A percentile compares a stretch with the other conserved stretches of the same genome.
Conservation (phyloP, 2,329 filamentous ascomycete genomes). For the Colletotrichum incanum region DNA sequence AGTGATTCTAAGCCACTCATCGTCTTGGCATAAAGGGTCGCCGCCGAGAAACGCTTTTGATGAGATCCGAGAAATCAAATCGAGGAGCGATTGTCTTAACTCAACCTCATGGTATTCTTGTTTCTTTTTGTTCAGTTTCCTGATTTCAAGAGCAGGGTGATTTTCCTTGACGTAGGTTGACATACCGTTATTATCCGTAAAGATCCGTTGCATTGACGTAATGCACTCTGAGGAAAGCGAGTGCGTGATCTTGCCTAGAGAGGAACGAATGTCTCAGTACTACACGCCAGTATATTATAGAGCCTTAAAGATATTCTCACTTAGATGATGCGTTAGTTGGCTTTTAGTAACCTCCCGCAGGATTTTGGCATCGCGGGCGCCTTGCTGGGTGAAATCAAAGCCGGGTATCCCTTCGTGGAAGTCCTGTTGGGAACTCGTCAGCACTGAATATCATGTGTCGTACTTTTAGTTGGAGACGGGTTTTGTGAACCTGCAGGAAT, state of each 20-base stretch:
- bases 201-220: conserved; percentile 19
- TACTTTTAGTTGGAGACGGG: too few species aligned
- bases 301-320: not conserved
- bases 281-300: not conserved
- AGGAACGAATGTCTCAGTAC: not conserved
- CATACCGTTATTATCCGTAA: conserved; percentile 12
- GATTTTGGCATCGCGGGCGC: conserved; percentile 25
- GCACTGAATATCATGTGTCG: not conserved
- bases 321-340: conserved; percentile 25
- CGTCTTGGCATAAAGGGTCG: conserved; percentile 58
- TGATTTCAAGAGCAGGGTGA: not conserved
- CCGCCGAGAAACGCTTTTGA: conserved; percentile 65
- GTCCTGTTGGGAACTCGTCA: not conserved
- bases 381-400: conserved; percentile 27
- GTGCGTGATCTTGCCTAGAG: conserved; percentile 30
- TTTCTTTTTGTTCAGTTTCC: not conserved
- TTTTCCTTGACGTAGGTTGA: not conserved
- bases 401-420: conserved; percentile 24
- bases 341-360: conserved; percentile 26
- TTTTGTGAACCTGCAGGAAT: conserved; percentile 28
- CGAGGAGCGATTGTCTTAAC: conserved; percentile 11
- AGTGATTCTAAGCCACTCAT: conserved; percentile 62
- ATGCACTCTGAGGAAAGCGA: conserved; percentile 12
- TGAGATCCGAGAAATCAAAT: conserved; percentile 64
- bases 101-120: conserved; percentile 46